Base-by-base conservation (phyloP, 495 filamentous ascomycete genomes). In the Neurospora sp. region DNA sequence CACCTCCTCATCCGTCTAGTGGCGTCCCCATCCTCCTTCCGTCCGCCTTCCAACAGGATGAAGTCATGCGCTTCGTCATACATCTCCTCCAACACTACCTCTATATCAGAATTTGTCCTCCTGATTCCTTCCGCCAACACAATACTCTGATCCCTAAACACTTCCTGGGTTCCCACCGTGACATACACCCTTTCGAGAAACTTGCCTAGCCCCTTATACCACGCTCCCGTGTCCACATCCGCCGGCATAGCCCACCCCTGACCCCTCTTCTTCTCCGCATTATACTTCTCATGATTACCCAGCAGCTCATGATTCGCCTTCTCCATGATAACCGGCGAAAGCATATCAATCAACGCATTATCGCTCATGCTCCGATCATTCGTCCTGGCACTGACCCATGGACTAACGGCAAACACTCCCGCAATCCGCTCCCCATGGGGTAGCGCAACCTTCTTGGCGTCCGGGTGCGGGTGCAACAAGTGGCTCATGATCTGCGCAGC, bases 271-370 rank as follows among this genome's bases (percentile, higher is more conserved):
- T 54, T 21, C 70, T 81, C 77, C 0, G 31, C 73, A 4, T 48
- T 40, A 43, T 75, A 78, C 10, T 34, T 39, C 1, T 21, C 54
- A 0, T 28, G 71, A 1, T 69, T 73, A 2, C 37, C 73, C 5
- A 76, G 2, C 0, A 77, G 3, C 8, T 59, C 8, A 15, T 19
- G 37, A 15, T 13, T 6, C 36, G 38, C 5, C 1, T 19, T 40
- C 2, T 28, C 10, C 38, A 74, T 36, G 13, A 77, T 69, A 1
- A 2, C 7, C 15, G 75, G 24, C 24, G 74, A 77, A 0, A 82
- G 48, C 80, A 82, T 82, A 34, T 82, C 80, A n/a, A 81, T 77
- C 3, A 31, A n/a, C 3, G 37, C 39, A 59, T 81, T 81, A 31
- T 72, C 71, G 8, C 3, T 10, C 39, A 73, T 76, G 8, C 76